phyloP scores from a whole-genome alignment of 441 rosid genomes.

The Gossypium davidsonii region DNA sequence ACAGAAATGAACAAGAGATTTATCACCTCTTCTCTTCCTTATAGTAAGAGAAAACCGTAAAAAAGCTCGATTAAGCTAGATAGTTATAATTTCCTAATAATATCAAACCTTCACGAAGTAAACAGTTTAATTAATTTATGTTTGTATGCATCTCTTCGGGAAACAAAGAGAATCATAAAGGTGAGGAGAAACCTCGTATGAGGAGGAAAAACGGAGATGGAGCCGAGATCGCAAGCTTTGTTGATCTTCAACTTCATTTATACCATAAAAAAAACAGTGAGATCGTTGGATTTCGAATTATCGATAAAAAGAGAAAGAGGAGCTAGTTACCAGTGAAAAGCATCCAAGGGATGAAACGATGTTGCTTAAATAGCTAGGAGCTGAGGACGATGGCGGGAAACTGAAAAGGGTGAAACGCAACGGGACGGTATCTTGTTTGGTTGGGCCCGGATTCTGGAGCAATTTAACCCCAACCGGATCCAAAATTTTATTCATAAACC shows the following conservation, averaged over 20 bases:
- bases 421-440: neutral
- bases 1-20: neutral
- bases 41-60: neutral
- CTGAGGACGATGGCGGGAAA: neutral
- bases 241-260: slow-evolving; percentile 84
- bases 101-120: neutral
- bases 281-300: neutral
- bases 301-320: neutral
- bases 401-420: neutral
- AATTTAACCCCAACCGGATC: neutral
- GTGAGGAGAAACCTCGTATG: slow-evolving; percentile 48
- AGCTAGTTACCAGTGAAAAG: neutral
- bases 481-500: neutral
- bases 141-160: neutral
- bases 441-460: neutral
- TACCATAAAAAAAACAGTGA: neutral
- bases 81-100: neutral
- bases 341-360: neutral
- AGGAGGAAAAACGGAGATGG: slow-evolving; percentile 86
- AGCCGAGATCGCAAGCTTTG: slow-evolving; percentile 76
- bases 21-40: neutral
- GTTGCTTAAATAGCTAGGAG: neutral
- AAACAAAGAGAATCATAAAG: slow-evolving; percentile 11
- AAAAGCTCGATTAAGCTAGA: neutral
- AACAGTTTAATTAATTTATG: neutral